Evolutionary conservation across 2,329 filamentous ascomycete genomes (phyloP).

Genomic region (Biscogniauxia marginata): DNA sequence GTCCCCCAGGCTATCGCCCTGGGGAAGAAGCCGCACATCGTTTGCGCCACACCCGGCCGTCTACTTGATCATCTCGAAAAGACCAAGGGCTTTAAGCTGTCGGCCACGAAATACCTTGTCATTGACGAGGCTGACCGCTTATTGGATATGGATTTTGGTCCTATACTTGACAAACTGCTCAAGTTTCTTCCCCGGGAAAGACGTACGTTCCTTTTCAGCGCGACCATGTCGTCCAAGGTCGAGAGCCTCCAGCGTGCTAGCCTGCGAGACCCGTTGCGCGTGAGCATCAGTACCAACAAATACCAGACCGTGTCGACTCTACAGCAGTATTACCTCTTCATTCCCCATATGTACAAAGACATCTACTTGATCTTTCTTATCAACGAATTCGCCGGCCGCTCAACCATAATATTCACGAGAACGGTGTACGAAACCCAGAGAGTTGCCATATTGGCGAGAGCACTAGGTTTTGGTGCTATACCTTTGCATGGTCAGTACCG

Average conservation of each 20-base stretch:
- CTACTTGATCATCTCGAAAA: slow-evolving; percentile 92
- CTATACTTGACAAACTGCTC: slow-evolving; percentile 88
- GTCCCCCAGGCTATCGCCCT: slow-evolving; percentile 86
- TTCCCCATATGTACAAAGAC: slow-evolving; percentile 86
- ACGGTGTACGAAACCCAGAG: slow-evolving; percentile 91
- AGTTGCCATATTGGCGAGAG: slow-evolving; percentile 76
- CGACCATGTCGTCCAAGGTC: slow-evolving; percentile 91
- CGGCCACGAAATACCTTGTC: slow-evolving; percentile 80
- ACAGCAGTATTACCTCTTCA: slow-evolving; percentile 81
- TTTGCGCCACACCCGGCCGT: slow-evolving; percentile 88
- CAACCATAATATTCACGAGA: slow-evolving; percentile 84
- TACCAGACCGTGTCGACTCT: slow-evolving; percentile 92
- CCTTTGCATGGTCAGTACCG: slow-evolving; percentile 68
- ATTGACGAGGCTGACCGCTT: slow-evolving; percentile 94
- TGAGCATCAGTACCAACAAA: slow-evolving; percentile 78
- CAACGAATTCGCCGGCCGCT: slow-evolving; percentile 84
- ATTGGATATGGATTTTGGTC: slow-evolving; percentile 91
- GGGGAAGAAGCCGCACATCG: slow-evolving; percentile 91
- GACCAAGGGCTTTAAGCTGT: slow-evolving; percentile 90
- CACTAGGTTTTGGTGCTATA: slow-evolving; percentile 85
- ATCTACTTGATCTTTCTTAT: slow-evolving; percentile 82
- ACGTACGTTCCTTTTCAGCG: slow-evolving; percentile 86
- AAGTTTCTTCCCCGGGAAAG: slow-evolving; percentile 79
- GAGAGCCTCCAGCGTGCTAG: slow-evolving; percentile 90
- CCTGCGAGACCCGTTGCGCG: slow-evolving; percentile 77